Base-by-base conservation (phyloP, 2,329 filamentous ascomycete genomes). In the Xylariaceae sp. region DNA sequence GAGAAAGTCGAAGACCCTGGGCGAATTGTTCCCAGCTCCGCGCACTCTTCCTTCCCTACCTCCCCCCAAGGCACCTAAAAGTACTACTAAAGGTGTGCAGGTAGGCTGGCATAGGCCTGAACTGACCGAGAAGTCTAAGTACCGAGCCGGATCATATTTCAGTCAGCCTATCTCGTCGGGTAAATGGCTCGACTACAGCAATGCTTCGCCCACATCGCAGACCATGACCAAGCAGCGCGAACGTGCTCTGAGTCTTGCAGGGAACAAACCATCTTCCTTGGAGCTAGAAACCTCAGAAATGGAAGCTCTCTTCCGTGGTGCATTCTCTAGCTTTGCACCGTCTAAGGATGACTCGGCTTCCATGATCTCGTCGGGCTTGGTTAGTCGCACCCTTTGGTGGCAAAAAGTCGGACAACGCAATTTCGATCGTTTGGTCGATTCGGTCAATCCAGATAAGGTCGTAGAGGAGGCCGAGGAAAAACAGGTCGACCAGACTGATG, bases 291-390 rank as follows among this genome's bases (percentile, higher is more conserved):
- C 81, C 62, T 80, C 81, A 3, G 86, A 87, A 67, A 82, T 90
- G 71, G 88, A 91, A 62, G 79, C 85, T 0, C 73, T 91, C 7
- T 92, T 91, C 66, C 80, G 87, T 32, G 83, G 86, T 52, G 88
- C 85, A 1, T 92, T 91, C 68, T 90, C 87, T 0, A 88, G 86
- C 65, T 92, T 91, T 68, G 88, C 88, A 4, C 88, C 88, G 0
- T 84, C 80, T 50, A 85, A 82, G 62, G 88, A 92, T 68, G 85
- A 91, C 65, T 80, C 86, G 2, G 81, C 79, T 9, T 86, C 88
- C 4, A 76, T 91, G 54, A 76, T 90, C 2, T 82, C 88, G 0
- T 83, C 85, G 1, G 81, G 82, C 35, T 77, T 83, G 48, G 81
- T 88, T 56, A 83, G 84, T 50, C 81, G 82, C 53, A 70, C 68